A percentile compares a stretch with the other conserved stretches of the same genome.
Conservation (phyloP, 352 stramenopile genomes). For the Phytophthora vignae region DNA sequence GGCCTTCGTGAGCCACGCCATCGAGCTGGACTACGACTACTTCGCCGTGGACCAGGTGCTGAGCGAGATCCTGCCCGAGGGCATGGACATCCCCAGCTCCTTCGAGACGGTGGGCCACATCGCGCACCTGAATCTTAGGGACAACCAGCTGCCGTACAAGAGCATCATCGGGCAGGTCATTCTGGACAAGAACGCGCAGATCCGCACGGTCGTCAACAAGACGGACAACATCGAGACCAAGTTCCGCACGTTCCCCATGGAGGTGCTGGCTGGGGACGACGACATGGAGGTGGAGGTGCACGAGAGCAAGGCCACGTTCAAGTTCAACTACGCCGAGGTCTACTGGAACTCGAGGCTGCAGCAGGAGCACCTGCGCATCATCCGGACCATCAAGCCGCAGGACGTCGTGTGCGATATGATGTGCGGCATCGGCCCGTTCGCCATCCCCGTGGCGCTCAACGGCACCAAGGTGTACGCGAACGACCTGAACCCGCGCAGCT, state of each 20-base stretch:
- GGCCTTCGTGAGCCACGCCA: slow-evolving; percentile 67
- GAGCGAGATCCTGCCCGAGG: slow-evolving; percentile 79
- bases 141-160: slow-evolving; percentile 96
- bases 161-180: slow-evolving; percentile 97
- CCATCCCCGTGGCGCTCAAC: slow-evolving; percentile 91
- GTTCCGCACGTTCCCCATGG: slow-evolving; percentile 97
- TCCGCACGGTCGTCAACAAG: slow-evolving; percentile 99
- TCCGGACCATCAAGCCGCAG: slow-evolving; percentile 67
- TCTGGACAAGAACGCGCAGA: slow-evolving; percentile 96
- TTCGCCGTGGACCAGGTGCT: slow-evolving; percentile 86
- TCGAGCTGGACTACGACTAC: slow-evolving; percentile 85
- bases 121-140: slow-evolving; percentile 97
- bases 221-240: slow-evolving; percentile 94
- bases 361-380: slow-evolving; percentile 94
- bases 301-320: slow-evolving; percentile 94
- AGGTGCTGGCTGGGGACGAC: slow-evolving; percentile 92
- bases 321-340: slow-evolving; percentile 96
- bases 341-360: slow-evolving; percentile 98
- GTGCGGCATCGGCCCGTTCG: slow-evolving; percentile 97
- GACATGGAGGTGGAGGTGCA: slow-evolving; percentile 90
- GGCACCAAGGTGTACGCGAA: slow-evolving; percentile 92
- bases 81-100: slow-evolving; percentile 91
- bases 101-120: slow-evolving; percentile 98
- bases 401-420: slow-evolving; percentile 96
- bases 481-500: slow-evolving; percentile 93